Percentiles rank a stretch among this genome's conserved stretches.
These are phyloP conservation scores for Hypoxylon lienhwacheense DNA, from an alignment of 495 filamentous ascomycete species.

Conservation along the genomic window DNA sequence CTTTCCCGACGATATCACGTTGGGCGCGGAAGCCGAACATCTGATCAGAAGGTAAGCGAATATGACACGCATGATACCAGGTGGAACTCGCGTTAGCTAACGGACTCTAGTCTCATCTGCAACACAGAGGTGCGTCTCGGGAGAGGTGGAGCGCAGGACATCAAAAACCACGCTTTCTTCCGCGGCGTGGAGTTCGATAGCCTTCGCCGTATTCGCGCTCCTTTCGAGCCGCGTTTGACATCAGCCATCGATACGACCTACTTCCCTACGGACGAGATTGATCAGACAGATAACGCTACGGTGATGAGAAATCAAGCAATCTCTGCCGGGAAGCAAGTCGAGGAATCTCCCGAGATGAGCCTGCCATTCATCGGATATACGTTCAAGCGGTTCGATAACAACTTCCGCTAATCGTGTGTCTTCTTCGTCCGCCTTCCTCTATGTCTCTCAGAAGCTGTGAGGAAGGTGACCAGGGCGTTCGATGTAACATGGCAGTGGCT, in stretches of 20 bases:
- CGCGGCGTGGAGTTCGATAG: slow-evolving; percentile 90
- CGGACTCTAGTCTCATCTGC: slow-evolving; percentile 78
- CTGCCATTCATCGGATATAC: slow-evolving; percentile 98
- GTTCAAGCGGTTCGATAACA: slow-evolving; percentile 95
- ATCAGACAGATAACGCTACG: slow-evolving; percentile 83
- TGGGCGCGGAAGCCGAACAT: slow-evolving; percentile 83
- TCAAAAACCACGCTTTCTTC: slow-evolving; percentile 95
- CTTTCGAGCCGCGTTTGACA: slow-evolving; percentile 89
- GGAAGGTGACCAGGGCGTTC: neutral
- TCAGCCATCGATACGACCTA: slow-evolving; percentile 96
- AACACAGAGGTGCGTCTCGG: slow-evolving; percentile 89
- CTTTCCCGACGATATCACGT: slow-evolving; percentile 91
- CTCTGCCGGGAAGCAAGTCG: slow-evolving; percentile 38
- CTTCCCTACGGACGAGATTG: slow-evolving; percentile 98
- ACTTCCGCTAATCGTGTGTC: slow-evolving; percentile 50
- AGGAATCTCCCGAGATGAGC: slow-evolving; percentile 78
- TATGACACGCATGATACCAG: neutral
- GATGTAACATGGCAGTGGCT: neutral
- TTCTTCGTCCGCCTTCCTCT: neutral
- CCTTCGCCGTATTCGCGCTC: slow-evolving; percentile 86
- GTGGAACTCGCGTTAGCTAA: slow-evolving; percentile 14
- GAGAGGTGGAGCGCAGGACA: slow-evolving; percentile 77
- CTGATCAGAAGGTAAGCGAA: slow-evolving; percentile 79
- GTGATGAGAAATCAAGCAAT: slow-evolving; percentile 60
- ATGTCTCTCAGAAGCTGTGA: neutral